Conservation (phyloP, 2,329 filamentous ascomycete species). For the Camillea tinctor region DNA sequence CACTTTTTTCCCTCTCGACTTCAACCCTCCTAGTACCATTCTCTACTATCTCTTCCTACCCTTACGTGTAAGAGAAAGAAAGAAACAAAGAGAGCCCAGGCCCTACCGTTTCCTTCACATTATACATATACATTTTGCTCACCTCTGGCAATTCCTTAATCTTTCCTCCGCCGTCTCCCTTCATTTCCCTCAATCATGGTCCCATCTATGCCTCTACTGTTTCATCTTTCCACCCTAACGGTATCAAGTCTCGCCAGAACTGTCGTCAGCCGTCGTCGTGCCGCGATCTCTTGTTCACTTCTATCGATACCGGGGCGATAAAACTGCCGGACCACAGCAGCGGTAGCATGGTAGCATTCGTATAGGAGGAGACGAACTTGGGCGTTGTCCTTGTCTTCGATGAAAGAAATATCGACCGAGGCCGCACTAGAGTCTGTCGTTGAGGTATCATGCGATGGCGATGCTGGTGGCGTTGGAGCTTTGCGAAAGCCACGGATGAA, state of each 20-base stretch:
- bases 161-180: background rate
- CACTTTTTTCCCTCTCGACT: no score
- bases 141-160: no score
- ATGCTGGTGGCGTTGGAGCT: constrained; percentile 6
- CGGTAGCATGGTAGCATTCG: constrained; percentile 55
- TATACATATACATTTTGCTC: no score
- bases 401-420: constrained; percentile 2
- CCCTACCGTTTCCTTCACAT: no score
- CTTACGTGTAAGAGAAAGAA: no score
- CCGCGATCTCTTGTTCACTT: constrained; percentile 50
- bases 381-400: constrained; percentile 45
- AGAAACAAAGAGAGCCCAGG: no score
- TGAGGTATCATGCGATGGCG: background rate
- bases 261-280: constrained; percentile 48
- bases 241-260: constrained; percentile 47
- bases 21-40: no score
- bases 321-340: constrained; percentile 53
- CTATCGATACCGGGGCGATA: constrained; percentile 50
- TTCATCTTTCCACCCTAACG: constrained; percentile 35
- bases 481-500: constrained; percentile 48
- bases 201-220: constrained; percentile 29
- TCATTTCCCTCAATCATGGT: background rate
- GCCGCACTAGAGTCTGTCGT: background rate
- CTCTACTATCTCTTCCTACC: no score
- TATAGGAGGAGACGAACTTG: constrained; percentile 54